Evolutionary conservation across 768 basidiomycete species (phyloP), one percentile per base, ranked within the genome.

Genomic region (Auricularia sp.): DNA sequence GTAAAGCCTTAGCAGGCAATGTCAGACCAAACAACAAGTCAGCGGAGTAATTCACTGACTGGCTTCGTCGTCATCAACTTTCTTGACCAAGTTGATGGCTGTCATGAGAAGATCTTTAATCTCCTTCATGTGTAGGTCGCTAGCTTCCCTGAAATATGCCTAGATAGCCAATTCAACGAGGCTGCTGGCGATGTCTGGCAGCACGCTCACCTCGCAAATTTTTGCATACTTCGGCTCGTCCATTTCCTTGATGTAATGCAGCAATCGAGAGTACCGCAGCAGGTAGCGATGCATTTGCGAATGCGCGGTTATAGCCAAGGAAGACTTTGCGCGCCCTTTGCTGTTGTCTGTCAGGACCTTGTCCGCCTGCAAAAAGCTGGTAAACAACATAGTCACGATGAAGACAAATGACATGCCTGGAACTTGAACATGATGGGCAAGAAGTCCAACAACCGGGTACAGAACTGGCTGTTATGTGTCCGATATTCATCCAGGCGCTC

Each of bases 211-310:
- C 44, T 88, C 92, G 71, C 94, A 98, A 36, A 98, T 76, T 71
- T 90, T 92, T 53, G 87, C 88, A 72, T 98, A 98, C 29, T 90
- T 75, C 63, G 75, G 77, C 73, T 97, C 92, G 66, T 97, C 94
- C 91, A 98, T 96, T 78, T 98, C 96, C 73, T 93, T 95, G 64
- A 98, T 76, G 72, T 96, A 98, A 18, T 98, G 79, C 75, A 98
- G 84, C 62, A 98, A 74, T 1, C 95, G 95, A 36, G 88, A 84
- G 74, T 98, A 98, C 54, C 89, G 83, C 29, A 89, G 91, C 21
- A 98, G 81, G 73, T 93, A 92, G 42, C 80, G 78, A 71, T 98
- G 93, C 72, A 97, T 80, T 18, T 83, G 79, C 62, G 80, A 79
- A 74, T 98, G 96, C 0, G 75, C 70, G 1, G 70, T 66, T n/a